These are phyloP conservation scores for Pichia terricola DNA, from an alignment of 1,139 yeast species.

Conservation along the genomic window DNA sequence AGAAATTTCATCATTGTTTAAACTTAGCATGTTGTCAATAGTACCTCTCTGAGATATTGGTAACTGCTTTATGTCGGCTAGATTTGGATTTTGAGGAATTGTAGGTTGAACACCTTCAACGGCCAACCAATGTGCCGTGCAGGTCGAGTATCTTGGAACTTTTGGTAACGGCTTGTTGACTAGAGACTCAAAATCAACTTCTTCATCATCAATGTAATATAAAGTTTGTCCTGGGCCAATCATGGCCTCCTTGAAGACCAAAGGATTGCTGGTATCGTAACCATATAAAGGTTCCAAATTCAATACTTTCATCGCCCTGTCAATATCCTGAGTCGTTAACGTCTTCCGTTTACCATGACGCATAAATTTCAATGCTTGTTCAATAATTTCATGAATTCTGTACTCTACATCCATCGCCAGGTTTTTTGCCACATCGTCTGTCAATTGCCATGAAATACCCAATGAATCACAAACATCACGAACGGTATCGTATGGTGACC, in stretches of 20 bases:
- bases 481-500: conserved; percentile 98
- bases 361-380: conserved; percentile 94
- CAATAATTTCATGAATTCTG: conserved; percentile 88
- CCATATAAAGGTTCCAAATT: conserved; percentile 87
- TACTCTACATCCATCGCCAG: conserved; percentile 98
- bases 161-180: conserved; percentile 92
- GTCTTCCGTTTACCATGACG: conserved; percentile 83
- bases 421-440: conserved; percentile 89
- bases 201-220: conserved; percentile 85
- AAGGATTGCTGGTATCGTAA: conserved; percentile 51
- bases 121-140: conserved; percentile 97
- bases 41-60: conserved; percentile 70
- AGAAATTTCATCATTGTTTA: conserved; percentile 25
- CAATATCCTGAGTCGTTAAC: conserved; percentile 72
- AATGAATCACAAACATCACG: conserved; percentile 91
- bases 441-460: conserved; percentile 59
- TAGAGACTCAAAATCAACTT: conserved; percentile 86
- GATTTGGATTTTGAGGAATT: conserved; percentile 91
- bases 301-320: conserved; percentile 71
- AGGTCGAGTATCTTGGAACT: conserved; percentile 86
- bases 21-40: conserved; percentile 36
- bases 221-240: conserved; percentile 92
- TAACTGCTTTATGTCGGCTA: conserved; percentile 57
- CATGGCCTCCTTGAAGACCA: conserved; percentile 69
- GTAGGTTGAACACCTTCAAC: conserved; percentile 98